A percentile compares a stretch with the other conserved stretches of the same genome.
Conservation (phyloP, 108 stramenopile genomes). For the Tribonema minus region DNA sequence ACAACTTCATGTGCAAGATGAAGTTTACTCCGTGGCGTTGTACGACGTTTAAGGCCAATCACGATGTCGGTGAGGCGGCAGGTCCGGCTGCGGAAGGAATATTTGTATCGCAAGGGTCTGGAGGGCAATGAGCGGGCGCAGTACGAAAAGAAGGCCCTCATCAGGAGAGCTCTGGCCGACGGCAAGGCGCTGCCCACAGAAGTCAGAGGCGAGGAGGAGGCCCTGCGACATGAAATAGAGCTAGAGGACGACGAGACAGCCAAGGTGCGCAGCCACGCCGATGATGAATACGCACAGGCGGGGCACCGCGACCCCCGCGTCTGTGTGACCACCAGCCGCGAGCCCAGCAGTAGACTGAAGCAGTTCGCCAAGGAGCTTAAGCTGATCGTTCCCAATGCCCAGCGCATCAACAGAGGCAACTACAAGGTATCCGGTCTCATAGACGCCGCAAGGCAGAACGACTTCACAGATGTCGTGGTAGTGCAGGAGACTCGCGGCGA, state of each 20-base stretch:
- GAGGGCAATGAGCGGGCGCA: slow-evolving; percentile 69
- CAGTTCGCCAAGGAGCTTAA: slow-evolving; percentile 98
- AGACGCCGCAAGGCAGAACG: slow-evolving; percentile 73
- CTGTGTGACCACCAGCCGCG: slow-evolving; percentile 93
- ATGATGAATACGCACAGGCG: slow-evolving; percentile 96
- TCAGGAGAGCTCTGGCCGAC: slow-evolving; percentile 74
- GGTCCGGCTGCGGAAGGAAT: slow-evolving; percentile 93
- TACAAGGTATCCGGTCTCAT: slow-evolving; percentile 71
- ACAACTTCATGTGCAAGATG: no score
- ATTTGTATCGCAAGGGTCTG: slow-evolving; percentile 84
- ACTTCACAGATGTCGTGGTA: slow-evolving; percentile 94
- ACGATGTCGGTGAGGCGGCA: slow-evolving; percentile 71
- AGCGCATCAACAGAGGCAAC: slow-evolving; percentile 89
- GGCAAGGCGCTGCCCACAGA: slow-evolving; percentile 88
- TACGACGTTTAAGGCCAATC: no score
- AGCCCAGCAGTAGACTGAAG: slow-evolving; percentile 83
- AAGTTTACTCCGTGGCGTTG: no score
- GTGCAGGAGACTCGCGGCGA: slow-evolving; percentile 96
- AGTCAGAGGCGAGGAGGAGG: slow-evolving; percentile 76
- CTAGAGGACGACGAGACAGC: slow-evolving; percentile 73
- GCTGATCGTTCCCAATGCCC: slow-evolving; percentile 86
- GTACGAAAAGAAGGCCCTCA: slow-evolving; percentile 81
- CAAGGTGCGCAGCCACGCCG: slow-evolving; percentile 60
- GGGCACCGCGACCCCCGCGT: slow-evolving; percentile 82
- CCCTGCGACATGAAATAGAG: slow-evolving; percentile 63